These are phyloP conservation scores for Neoarthrinium moseri DNA, from an alignment of 2,329 filamentous ascomycete species.

Conservation along the genomic window DNA sequence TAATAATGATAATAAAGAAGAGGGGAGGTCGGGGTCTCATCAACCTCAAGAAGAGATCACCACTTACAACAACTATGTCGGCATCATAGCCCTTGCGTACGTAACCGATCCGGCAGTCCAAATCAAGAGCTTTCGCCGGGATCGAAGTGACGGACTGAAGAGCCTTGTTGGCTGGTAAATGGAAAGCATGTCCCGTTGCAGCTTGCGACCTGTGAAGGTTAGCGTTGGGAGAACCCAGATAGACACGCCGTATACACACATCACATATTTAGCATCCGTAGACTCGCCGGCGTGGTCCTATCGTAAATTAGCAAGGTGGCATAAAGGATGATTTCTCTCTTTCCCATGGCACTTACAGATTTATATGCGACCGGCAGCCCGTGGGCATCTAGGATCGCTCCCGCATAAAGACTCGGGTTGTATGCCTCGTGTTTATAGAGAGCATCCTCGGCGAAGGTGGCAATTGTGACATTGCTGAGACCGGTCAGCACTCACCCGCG, in stretches of 20 bases:
- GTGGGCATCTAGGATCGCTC: slow-evolving; percentile 36
- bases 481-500: neutral
- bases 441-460: slow-evolving; percentile 39
- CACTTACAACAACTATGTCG: slow-evolving; percentile 39
- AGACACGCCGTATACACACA: slow-evolving; percentile 20
- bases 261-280: slow-evolving; percentile 39
- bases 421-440: slow-evolving; percentile 43
- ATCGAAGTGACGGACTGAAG: slow-evolving; percentile 43
- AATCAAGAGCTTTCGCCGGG: slow-evolving; percentile 40
- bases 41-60: neutral
- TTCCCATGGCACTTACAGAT: slow-evolving; percentile 23
- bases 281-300: slow-evolving; percentile 31
- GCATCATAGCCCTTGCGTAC: slow-evolving; percentile 45
- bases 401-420: slow-evolving; percentile 36
- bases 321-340: too few species aligned
- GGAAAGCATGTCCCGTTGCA: slow-evolving; percentile 39
- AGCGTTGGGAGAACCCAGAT: neutral
- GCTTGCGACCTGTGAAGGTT: slow-evolving; percentile 30
- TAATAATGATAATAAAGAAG: too few species aligned
- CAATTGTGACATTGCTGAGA: slow-evolving; percentile 37
- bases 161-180: slow-evolving; percentile 37
- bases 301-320: neutral
- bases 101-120: slow-evolving; percentile 43
- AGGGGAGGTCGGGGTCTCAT: too few species aligned
- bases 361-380: slow-evolving; percentile 42